Percentiles rank a stretch among this genome's conserved stretches.
These are phyloP conservation scores for Epichloe sibirici DNA, from an alignment of 2,329 filamentous ascomycete genomes.

Conservation along the genomic window DNA sequence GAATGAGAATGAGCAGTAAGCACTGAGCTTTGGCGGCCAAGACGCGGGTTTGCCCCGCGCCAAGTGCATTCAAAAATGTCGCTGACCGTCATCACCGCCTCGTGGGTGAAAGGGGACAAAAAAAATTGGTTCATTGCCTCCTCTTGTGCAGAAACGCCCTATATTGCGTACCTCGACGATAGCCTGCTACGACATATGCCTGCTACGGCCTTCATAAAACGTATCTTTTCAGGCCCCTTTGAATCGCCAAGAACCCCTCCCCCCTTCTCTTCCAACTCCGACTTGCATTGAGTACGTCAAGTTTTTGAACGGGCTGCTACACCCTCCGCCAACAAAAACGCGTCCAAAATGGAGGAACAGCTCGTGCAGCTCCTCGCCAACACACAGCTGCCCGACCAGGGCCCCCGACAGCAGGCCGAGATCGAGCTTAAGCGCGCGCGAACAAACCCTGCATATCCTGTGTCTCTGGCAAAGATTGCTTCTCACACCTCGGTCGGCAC, in stretches of 20 bases:
- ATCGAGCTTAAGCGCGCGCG: conserved; percentile 64
- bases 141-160: neutral
- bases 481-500: conserved; percentile 61
- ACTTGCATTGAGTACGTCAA: neutral
- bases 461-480: conserved; percentile 70
- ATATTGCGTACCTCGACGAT: neutral
- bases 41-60: conserved; percentile 2
- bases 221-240: neutral
- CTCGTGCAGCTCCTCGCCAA: conserved; percentile 78
- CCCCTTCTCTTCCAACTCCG: neutral
- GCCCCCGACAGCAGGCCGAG: conserved; percentile 75
- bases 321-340: conserved; percentile 3
- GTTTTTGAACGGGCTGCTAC: neutral
- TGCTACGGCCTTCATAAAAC: neutral
- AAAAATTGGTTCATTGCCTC: neutral
- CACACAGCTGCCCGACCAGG: conserved; percentile 68
- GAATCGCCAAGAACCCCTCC: too few relatives aligned
- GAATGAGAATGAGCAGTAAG: neutral
- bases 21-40: neutral
- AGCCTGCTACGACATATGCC: neutral
- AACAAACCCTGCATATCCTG: conserved; percentile 58
- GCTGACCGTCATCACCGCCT: neutral
- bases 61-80: neutral
- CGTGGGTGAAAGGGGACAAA: neutral
- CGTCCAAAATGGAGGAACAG: conserved; percentile 69